A percentile compares a stretch with the other conserved stretches of the same genome.
Conservation (phyloP, 1,139 yeast genomes). For the Pichia terricola region DNA sequence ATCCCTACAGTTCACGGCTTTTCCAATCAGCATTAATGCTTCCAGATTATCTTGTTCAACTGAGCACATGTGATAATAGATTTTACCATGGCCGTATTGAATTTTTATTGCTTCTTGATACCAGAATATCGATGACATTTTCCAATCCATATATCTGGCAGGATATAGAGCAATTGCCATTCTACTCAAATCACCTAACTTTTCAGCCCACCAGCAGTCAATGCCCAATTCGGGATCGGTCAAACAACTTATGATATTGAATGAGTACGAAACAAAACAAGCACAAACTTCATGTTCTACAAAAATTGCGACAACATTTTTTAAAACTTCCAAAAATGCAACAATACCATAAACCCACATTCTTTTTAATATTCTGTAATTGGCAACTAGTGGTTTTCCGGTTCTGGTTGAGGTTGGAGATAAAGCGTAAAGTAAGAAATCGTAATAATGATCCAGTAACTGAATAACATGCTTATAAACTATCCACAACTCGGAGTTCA, state of each 20-base stretch:
- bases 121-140: constrained; percentile 70
- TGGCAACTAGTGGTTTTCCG: constrained; percentile 64
- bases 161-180: constrained; percentile 79
- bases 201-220: constrained; percentile 70
- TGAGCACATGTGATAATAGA: constrained; percentile 74
- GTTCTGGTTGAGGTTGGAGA: constrained; percentile 59
- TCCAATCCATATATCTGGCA: constrained; percentile 74
- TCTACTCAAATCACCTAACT: constrained; percentile 67
- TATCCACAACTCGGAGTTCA: constrained; percentile 59
- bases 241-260: constrained; percentile 26
- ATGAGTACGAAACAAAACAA: constrained; percentile 26
- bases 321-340: constrained; percentile 68
- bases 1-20: constrained; percentile 67
- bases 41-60: constrained; percentile 74
- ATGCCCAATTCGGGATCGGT: constrained; percentile 27
- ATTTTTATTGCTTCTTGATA: constrained; percentile 60
- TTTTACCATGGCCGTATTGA: constrained; percentile 69
- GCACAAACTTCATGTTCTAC: constrained; percentile 29
- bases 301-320: constrained; percentile 46
- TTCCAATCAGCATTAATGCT: constrained; percentile 70
- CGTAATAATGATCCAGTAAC: constrained; percentile 58
- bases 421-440: constrained; percentile 59
- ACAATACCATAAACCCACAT: constrained; percentile 82
- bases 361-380: constrained; percentile 66
- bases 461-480: constrained; percentile 60